Percentiles rank a stretch among this genome's conserved stretches.
Evolutionary conservation across 495 filamentous ascomycete species (phyloP).

Genomic region (Penicillium herquei): DNA sequence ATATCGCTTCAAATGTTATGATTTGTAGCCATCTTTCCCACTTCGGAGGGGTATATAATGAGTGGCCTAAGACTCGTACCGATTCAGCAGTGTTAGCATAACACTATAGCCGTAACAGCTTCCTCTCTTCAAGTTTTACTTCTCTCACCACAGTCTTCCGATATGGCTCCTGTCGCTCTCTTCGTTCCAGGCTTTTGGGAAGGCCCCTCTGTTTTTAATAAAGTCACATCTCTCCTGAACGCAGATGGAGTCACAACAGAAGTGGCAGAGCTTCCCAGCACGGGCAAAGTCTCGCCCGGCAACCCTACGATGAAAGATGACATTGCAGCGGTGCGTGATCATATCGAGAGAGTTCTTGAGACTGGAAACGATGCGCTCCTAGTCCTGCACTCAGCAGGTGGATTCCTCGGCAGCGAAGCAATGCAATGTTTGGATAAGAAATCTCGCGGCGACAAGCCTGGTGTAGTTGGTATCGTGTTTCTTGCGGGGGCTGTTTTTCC

Average conservation of each 20-base stretch:
- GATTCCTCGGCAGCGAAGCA: constrained; percentile 33
- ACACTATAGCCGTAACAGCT: too few relatives aligned
- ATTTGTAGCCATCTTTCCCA: too few relatives aligned
- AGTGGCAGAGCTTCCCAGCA: constrained; percentile 17
- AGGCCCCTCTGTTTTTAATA: constrained; percentile 23
- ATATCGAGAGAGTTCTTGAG: constrained; percentile 13
- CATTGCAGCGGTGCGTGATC: constrained; percentile 17
- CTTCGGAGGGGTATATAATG: too few relatives aligned
- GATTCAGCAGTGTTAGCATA: too few relatives aligned
- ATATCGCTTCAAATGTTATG: too few relatives aligned
- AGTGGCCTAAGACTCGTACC: too few relatives aligned
- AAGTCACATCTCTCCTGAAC: constrained; percentile 12
- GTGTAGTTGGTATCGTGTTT: constrained; percentile 26
- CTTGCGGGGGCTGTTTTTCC: constrained; percentile 18
- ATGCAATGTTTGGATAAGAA: constrained; percentile 23
- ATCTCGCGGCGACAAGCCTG: constrained; percentile 3
- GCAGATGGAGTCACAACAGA: constrained; percentile 10
- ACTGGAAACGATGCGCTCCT: constrained; percentile 30
- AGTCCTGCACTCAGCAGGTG: constrained; percentile 39
- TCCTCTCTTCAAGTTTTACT: too few relatives aligned
- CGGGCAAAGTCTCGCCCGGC: constrained; percentile 19
- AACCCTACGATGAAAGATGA: constrained; percentile 22
- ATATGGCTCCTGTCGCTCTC: constrained; percentile 25
- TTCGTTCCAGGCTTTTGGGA: constrained; percentile 35
- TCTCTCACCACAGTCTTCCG: too few relatives aligned